Conservation (phyloP, 192 early-diverging fungal species). For the Linnemannia hyalina region DNA sequence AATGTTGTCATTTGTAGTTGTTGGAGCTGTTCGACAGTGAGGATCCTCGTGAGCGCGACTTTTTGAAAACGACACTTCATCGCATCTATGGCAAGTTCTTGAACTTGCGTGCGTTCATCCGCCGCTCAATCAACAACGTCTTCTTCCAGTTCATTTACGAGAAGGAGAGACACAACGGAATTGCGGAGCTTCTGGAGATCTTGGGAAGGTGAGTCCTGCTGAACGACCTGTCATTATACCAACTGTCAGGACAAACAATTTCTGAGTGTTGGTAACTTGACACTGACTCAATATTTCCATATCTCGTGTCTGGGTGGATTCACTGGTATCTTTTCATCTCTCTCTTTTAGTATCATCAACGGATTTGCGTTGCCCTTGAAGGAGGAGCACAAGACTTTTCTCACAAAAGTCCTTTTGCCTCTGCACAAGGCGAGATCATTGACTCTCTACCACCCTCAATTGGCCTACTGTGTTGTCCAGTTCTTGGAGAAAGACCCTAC, state of each 20-base stretch:
- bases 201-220: conserved; percentile 81
- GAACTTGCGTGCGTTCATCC: conserved; percentile 96
- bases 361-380: conserved; percentile 99
- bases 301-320: background rate
- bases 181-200: conserved; percentile 98
- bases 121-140: conserved; percentile 97
- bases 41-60: conserved; percentile 98
- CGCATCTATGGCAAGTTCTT: conserved; percentile 99
- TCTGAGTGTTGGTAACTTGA: background rate
- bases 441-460: conserved; percentile 95
- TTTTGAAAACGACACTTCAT: conserved; percentile 98
- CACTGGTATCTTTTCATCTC: background rate
- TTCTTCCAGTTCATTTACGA: conserved; percentile 99
- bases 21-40: conserved; percentile 99
- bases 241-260: conserved; percentile 6
- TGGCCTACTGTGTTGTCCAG: conserved; percentile 99
- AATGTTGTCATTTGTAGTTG: conserved; percentile 67
- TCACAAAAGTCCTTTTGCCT: conserved; percentile 93
- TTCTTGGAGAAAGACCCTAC: conserved; percentile 98
- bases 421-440: conserved; percentile 97
- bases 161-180: conserved; percentile 95
- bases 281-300: background rate
- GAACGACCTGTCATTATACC: background rate
- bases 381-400: conserved; percentile 98
- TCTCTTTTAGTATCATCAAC: conserved; percentile 94